phyloP scores from a whole-genome alignment of 176 grass and related monocot species.

The Thinopyrum elongatum region DNA sequence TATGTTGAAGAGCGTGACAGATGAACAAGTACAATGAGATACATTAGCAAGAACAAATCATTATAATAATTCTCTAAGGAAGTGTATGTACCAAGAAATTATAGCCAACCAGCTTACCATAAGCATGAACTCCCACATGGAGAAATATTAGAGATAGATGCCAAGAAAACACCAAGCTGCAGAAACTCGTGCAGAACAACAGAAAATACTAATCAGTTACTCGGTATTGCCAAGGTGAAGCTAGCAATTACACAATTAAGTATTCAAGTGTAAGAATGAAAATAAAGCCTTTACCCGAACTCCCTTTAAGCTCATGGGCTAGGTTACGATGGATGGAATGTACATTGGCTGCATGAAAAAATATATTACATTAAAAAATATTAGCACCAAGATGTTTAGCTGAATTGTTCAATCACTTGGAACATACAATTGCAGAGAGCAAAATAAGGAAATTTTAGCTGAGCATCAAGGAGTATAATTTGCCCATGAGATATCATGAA shows the following conservation, averaged over 20 bases:
- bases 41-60: no score
- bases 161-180: constrained; percentile 91
- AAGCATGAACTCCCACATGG: constrained; percentile 89
- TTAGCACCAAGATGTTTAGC: no score
- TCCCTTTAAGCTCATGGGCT: constrained; percentile 81
- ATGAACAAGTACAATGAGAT: no score
- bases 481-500: constrained; percentile 86
- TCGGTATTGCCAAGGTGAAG: neutral
- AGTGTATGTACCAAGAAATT: neutral
- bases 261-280: neutral
- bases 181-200: constrained; percentile 74
- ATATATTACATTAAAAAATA: neutral
- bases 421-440: no score
- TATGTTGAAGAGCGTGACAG: no score
- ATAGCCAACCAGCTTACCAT: constrained; percentile 55
- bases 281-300: constrained; percentile 68
- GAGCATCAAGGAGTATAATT: no score
- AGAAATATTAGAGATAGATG: constrained; percentile 86
- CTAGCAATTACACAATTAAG: neutral
- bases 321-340: constrained; percentile 72
- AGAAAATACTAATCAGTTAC: no score
- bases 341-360: constrained; percentile 73
- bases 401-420: no score
- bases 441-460: no score
- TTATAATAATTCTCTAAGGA: no score